Base-by-base conservation (phyloP, 169 alveolate species). In the Eimeria necatrix region DNA sequence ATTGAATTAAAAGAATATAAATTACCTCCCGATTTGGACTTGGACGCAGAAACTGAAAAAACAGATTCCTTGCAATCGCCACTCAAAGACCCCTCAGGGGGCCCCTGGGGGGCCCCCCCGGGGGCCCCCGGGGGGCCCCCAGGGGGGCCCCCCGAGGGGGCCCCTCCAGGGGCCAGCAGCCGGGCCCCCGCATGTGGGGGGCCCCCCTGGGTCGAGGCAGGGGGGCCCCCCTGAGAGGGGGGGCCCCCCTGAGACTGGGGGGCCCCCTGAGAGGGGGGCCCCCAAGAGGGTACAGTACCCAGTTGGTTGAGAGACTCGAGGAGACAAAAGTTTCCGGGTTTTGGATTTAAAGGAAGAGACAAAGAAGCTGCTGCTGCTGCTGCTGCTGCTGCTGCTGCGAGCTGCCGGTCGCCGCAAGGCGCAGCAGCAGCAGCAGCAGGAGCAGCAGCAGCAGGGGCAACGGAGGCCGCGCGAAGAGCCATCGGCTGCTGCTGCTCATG, bases 201-300 rank as follows among this genome's bases (percentile, higher is more conserved):
- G 8, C 20, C 20, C 64, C 8, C 20, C 81, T 22, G 81, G 16
- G 14, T 56, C 20, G 64, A 56, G 64, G 64, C 20, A 8, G 64
- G 64, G 64, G 64, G 64, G 20, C 64, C 64, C 64, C 64, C 64
- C 76, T 24, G 41, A 10, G 14, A 5, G 20, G 76, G 76, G 26
- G 76, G 76, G 41, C 76, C 76, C 76, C 26, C 76, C 76, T 64
- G 18, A 5, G 41, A 9, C 20, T 64, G 76, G 76, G 26, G 76
- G 26, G 41, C 26, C 76, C 76, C 76, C 26, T 14, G 76, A 14
- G 76, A n/a, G 76, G 26, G 76, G 76, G 26, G 41, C 76, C 26
- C 76, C 76, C 8, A 9, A 8, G 32, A 24, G 9, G 8, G 18
- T 5, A 64, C 8, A n/a, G 76, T 14, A 5, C 41, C 76, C 41